A percentile compares a stretch with the other conserved stretches of the same genome.
These are phyloP conservation scores for Fusarium albidum DNA, from an alignment of 2,329 filamentous ascomycete genomes.

Conservation along the genomic window DNA sequence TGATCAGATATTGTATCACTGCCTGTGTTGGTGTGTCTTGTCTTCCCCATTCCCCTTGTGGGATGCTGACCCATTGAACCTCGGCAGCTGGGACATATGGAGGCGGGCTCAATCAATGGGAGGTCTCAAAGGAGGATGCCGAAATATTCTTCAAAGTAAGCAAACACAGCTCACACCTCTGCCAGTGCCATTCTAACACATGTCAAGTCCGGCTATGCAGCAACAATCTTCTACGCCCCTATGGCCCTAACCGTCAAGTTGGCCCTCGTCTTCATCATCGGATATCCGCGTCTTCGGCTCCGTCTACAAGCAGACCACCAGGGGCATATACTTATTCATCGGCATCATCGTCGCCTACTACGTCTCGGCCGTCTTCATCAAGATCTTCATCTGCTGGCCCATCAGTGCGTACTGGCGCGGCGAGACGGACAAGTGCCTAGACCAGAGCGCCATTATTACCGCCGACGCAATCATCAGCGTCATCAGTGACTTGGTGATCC, in stretches of 20 bases:
- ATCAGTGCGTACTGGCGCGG: slow-evolving; percentile 51
- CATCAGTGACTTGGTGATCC: slow-evolving; percentile 27
- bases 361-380: slow-evolving; percentile 50
- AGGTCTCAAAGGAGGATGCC: slow-evolving; percentile 37
- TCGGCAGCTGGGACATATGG: slow-evolving; percentile 26
- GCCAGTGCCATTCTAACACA: too few relatives aligned
- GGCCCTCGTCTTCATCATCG: slow-evolving; percentile 53
- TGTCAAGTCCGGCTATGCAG: slow-evolving; percentile 50
- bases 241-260: slow-evolving; percentile 54
- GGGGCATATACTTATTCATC: slow-evolving; percentile 50
- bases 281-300: slow-evolving; percentile 52
- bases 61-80: background rate
- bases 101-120: slow-evolving; percentile 29
- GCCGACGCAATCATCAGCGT: slow-evolving; percentile 33
- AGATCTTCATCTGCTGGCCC: slow-evolving; percentile 53
- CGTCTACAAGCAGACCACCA: slow-evolving; percentile 48
- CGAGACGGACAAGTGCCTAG: slow-evolving; percentile 42
- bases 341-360: slow-evolving; percentile 50
- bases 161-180: too few relatives aligned
- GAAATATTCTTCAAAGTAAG: slow-evolving; percentile 48
- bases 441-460: slow-evolving; percentile 40
- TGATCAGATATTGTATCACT: slow-evolving; percentile 27
- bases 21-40: slow-evolving; percentile 17
- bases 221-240: slow-evolving; percentile 55
- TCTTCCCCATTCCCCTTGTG: too few relatives aligned